Conservation (phyloP, 805 yeast genomes). For the Teunomyces cretensis region DNA sequence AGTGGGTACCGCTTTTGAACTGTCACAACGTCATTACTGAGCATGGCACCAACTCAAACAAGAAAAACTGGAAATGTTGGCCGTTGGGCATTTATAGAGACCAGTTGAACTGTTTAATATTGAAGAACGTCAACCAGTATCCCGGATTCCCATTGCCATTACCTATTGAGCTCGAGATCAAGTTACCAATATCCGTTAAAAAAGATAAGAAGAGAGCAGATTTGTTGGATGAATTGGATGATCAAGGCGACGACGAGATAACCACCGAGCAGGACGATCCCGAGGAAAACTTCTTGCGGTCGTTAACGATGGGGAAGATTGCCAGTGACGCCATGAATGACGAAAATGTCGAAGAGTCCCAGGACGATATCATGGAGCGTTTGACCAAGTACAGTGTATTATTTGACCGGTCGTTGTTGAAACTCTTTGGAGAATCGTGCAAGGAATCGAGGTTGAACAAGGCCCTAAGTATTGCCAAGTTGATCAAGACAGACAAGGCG, state of each 20-base stretch:
- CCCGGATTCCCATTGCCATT: slow-evolving; percentile 85
- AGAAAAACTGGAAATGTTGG: slow-evolving; percentile 71
- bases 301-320: slow-evolving; percentile 59
- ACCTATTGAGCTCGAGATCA: slow-evolving; percentile 73
- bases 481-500: slow-evolving; percentile 75
- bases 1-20: slow-evolving; percentile 86
- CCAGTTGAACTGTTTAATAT: slow-evolving; percentile 68
- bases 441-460: slow-evolving; percentile 59
- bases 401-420: slow-evolving; percentile 76
- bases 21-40: slow-evolving; percentile 44
- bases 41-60: slow-evolving; percentile 47
- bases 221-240: slow-evolving; percentile 24
- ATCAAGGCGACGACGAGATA: slow-evolving; percentile 26
- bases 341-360: slow-evolving; percentile 25
- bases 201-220: slow-evolving; percentile 21
- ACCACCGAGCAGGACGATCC: slow-evolving; percentile 38
- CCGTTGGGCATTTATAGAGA: slow-evolving; percentile 79
- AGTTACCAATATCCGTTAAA: slow-evolving; percentile 54
- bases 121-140: slow-evolving; percentile 60
- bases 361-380: slow-evolving; percentile 47
- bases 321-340: slow-evolving; percentile 52
- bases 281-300: slow-evolving; percentile 65
- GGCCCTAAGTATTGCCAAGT: slow-evolving; percentile 67
- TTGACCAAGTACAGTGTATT: slow-evolving; percentile 51
- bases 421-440: slow-evolving; percentile 74